phyloP scores from a whole-genome alignment of 1,284 basidiomycete species.

The Moesziomyces globuligerus region DNA sequence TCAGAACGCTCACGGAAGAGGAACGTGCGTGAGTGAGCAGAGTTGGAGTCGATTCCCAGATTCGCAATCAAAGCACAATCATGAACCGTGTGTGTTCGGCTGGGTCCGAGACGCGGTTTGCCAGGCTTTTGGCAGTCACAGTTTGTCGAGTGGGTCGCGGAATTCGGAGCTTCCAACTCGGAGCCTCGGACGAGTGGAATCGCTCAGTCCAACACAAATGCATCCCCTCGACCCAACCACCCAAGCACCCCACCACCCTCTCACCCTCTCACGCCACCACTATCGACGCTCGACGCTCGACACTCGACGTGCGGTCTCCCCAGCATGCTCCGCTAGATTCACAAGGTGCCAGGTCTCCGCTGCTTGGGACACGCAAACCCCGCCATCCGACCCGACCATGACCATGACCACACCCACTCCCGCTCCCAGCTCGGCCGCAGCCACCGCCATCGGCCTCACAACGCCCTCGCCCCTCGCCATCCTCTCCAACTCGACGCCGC shows the following conservation, averaged over 20 bases:
- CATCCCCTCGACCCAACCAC: no score
- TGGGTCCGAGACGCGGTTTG: no score
- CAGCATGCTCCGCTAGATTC: slow-evolving; percentile 5
- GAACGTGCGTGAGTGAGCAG: slow-evolving; percentile 51
- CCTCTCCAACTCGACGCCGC: slow-evolving; percentile 28
- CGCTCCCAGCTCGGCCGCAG: slow-evolving; percentile 23
- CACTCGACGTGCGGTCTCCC: no score
- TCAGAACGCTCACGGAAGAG: slow-evolving; percentile 65
- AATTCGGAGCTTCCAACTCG: neutral
- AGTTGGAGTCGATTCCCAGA: no score
- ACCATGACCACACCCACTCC: slow-evolving; percentile 39
- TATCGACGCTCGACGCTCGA: no score
- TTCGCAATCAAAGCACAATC: no score
- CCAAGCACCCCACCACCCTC: no score
- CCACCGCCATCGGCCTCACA: slow-evolving; percentile 18
- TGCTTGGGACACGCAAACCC: neutral
- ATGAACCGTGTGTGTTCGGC: no score
- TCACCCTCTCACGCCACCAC: no score
- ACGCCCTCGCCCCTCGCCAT: slow-evolving; percentile 40
- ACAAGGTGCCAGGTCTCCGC: neutral
- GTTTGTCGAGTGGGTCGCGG: neutral
- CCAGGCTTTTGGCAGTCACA: no score
- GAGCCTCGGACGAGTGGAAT: neutral
- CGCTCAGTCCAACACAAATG: no score
- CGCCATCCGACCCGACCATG: neutral